Base-by-base conservation (phyloP, 2,329 filamentous ascomycete species). In the Meredithiella fracta region DNA sequence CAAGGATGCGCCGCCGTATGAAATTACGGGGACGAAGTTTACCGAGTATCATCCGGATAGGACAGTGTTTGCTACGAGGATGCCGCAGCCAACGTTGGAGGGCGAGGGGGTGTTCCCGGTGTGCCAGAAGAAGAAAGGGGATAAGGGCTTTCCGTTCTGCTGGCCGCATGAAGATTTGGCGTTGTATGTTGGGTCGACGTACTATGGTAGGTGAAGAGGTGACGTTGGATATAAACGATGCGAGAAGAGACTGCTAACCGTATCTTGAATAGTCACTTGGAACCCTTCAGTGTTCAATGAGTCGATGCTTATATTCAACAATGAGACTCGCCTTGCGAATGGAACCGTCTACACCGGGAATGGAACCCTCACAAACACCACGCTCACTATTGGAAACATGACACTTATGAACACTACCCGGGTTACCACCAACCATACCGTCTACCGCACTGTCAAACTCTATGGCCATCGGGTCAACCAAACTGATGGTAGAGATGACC, bases 111-210 rank as follows among this genome's bases (percentile, higher is more conserved):
- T 71, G n/a, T 79, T 78, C 8, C 57, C 57, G 42, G 53, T 61
- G 64, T 70, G 14, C 64, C 70, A 23, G 79, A 76, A 65, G 63
- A n/a, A 42, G 50, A 77, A 62, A 63, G 68, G 76, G 51, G 73
- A 72, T 31, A 63, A 65, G 15, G 63, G 68, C 57, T 72, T 70
- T 56, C 77, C 77, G 0, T 77, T 78, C 61, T 80, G 77, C 63
- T 64, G 67, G 14, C 77, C 77, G 0, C 63, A 65, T 7, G 61
- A 65, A 15, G 70, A 70, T 56, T 69, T 69, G 54, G 68, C 68
- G 7, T 64, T 79, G 23, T 69, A 70, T 58, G 67, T 68, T 1
- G 73, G 68, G 29, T 66, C 62, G 11, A 75, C 70, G 0, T 79
- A 79, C 64, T 79, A 77, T 60, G 66, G 76, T 78, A 62, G 59